Percentiles rank a stretch among this genome's conserved stretches.
Conservation (phyloP, 2,329 filamentous ascomycete genomes). For the Colletotrichum simmondsii region DNA sequence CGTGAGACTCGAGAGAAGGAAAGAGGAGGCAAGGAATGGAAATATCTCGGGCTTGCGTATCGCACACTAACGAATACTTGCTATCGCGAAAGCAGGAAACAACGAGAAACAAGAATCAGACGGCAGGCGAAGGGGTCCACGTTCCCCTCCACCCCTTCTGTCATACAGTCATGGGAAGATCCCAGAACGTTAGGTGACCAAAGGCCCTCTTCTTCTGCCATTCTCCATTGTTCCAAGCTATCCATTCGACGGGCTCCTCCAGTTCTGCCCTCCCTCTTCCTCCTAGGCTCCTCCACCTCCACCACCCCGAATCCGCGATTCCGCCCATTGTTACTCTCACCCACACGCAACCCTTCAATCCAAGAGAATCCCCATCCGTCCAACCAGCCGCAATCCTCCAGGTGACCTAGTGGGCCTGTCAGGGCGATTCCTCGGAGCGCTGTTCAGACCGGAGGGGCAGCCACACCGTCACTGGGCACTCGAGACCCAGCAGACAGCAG, state of each 20-base stretch:
- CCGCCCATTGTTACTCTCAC: conserved; percentile 1
- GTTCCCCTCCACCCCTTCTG: neutral
- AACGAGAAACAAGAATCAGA: neutral
- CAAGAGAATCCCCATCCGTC: neutral
- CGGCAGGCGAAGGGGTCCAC: conserved; percentile 6
- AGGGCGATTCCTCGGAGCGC: conserved; percentile 21
- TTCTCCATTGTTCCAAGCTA: neutral
- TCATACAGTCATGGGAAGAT: neutral
- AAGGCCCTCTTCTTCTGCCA: neutral
- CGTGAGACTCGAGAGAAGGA: neutral
- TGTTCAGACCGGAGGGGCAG: neutral
- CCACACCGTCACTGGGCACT: neutral
- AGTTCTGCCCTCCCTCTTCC: neutral
- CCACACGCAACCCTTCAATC: conserved; percentile 8
- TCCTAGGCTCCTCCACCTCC: neutral
- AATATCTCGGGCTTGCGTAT: neutral
- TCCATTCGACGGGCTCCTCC: neutral
- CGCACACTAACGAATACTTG: neutral
- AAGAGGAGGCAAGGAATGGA: neutral
- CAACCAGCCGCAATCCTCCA: conserved; percentile 25
- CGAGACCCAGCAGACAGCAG: neutral
- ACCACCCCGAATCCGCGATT: conserved; percentile 4
- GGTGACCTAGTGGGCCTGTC: conserved; percentile 10
- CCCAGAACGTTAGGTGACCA: neutral
- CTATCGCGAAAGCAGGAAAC: neutral